A percentile compares a stretch with the other conserved stretches of the same genome.
Conservation (phyloP, 2,329 filamentous ascomycete species). For the Neurospora sp. region DNA sequence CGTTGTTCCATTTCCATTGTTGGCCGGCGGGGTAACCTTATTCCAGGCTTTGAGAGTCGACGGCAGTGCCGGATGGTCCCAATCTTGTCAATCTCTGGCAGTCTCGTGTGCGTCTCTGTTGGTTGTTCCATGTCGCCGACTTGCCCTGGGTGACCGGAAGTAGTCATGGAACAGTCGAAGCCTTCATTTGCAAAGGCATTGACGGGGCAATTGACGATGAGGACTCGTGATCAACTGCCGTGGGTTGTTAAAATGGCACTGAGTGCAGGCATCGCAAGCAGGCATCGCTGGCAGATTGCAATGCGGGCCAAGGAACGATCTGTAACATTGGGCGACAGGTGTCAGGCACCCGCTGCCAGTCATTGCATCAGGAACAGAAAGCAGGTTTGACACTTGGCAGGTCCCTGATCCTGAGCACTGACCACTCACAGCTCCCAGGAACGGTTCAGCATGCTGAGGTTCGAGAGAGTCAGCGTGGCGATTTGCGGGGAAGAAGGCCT, state of each 20-base stretch:
- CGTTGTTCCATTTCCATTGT: slow-evolving; percentile 14
- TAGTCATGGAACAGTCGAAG: background rate
- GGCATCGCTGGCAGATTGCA: slow-evolving; percentile 7
- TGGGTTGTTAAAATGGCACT: background rate
- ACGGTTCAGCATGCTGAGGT: slow-evolving; percentile 2
- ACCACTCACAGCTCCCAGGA: slow-evolving; percentile 6
- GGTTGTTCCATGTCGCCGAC: background rate
- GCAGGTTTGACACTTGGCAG: background rate
- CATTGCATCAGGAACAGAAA: slow-evolving; percentile 1
- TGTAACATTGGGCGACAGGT: slow-evolving; percentile 5
- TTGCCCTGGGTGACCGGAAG: background rate
- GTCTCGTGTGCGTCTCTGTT: background rate
- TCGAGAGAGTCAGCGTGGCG: slow-evolving; percentile 12
- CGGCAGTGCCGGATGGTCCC: background rate
- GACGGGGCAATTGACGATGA: background rate
- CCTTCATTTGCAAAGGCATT: background rate
- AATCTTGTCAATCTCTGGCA: background rate
- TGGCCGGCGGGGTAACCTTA: background rate
- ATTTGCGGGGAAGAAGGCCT: slow-evolving; percentile 20
- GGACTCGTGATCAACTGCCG: slow-evolving; percentile 14
- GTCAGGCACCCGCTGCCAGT: background rate
- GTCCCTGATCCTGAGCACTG: slow-evolving; percentile 2
- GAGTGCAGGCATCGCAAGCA: background rate
- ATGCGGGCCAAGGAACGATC: slow-evolving; percentile 4
- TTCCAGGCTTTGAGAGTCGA: slow-evolving; percentile 2